Evolutionary conservation across 2,329 filamentous ascomycete genomes (phyloP), one percentile per base, ranked within the genome.

Genomic region (Helotiales sp.): DNA sequence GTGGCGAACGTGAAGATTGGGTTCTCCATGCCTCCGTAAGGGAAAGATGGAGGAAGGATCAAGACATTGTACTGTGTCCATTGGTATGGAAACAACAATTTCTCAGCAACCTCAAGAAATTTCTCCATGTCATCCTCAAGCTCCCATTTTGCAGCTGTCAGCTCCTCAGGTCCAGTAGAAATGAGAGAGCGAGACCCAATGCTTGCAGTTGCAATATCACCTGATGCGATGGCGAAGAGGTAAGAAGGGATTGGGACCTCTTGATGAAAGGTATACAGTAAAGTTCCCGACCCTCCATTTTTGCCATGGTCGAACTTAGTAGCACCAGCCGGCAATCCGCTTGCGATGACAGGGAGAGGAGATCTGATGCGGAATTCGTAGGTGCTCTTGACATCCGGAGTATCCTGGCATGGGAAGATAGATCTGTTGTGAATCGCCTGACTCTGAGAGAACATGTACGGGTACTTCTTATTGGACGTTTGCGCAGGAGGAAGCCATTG

Each of bases 361-460:
- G 92, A 97, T 25, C 86, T 87, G 70, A 99, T 88, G 69, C 88
- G 89, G 78, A 97, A 97, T 62, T 87, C 86, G 75, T 93, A 92
- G 1, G 92, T 96, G n/a, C 90, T 92, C 79, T 99, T 99, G 68
- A 97, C 90, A 72, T 97, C 93, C 2, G 95, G 95, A 0, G 95
- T 98, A 71, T 99, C 95, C 77, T 98, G 93, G 75, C 93, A 98
- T 6, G 95, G 95, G 74, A 98, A 96, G 60, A 98, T 84, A 48
- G 92, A 96, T 59, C 95, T 87, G 42, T 91, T 91, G 70, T 98
- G 93, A 69, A 97, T 98, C 54, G 93, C 93, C 79, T 99, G 93
- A 74, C 93, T 96, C 78, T 98, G 95, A 44, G 91, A 96, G 78
- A 98, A 98, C 87, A 98, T 93, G 75, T 97, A 98, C 1, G 93